Evolutionary conservation across 1,284 basidiomycete species (phyloP).

Genomic region (Trichosporon sp.): DNA sequence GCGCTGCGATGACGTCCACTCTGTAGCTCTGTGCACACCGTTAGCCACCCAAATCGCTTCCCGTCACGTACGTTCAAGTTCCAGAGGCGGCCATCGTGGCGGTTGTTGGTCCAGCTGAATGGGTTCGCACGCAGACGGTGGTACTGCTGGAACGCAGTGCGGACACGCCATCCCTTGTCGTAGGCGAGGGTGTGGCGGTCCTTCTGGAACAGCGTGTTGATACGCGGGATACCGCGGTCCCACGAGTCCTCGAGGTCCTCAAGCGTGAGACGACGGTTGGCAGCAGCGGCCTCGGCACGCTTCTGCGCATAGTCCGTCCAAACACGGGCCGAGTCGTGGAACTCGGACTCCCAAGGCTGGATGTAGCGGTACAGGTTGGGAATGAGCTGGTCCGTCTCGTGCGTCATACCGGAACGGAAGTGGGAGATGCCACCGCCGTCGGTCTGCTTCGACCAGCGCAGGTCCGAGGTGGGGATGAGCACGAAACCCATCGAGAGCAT

Average conservation of each 20-base stretch:
- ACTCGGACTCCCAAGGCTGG: slow-evolving; percentile 98
- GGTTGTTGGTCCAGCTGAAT: slow-evolving; percentile 98
- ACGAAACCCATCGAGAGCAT: slow-evolving; percentile 99
- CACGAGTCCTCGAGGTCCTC: slow-evolving; percentile 96
- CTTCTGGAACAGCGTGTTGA: slow-evolving; percentile 62
- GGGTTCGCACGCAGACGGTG: slow-evolving; percentile 77
- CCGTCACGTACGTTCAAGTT: too few species aligned
- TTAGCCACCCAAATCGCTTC: too few species aligned
- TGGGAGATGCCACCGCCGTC: slow-evolving; percentile 89
- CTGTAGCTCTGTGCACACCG: too few species aligned
- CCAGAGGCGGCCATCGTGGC: slow-evolving; percentile 98
- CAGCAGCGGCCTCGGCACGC: slow-evolving; percentile 95
- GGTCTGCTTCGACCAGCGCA: slow-evolving; percentile 97
- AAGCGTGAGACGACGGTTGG: slow-evolving; percentile 92
- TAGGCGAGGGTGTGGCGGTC: slow-evolving; percentile 95
- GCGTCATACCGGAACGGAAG: slow-evolving; percentile 96
- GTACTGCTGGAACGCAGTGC: slow-evolving; percentile 97
- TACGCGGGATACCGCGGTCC: slow-evolving; percentile 85
- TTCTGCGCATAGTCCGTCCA: slow-evolving; percentile 99
- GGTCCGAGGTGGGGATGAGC: slow-evolving; percentile 92
- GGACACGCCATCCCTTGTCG: slow-evolving; percentile 92
- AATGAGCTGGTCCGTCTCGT: slow-evolving; percentile 90
- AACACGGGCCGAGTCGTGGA: slow-evolving; percentile 94
- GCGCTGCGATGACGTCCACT: slow-evolving; percentile 96
- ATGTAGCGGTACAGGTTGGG: slow-evolving; percentile 97